phyloP scores from a whole-genome alignment of 169 alveolate genomes.

The Cryptosporidium xiaoi region DNA sequence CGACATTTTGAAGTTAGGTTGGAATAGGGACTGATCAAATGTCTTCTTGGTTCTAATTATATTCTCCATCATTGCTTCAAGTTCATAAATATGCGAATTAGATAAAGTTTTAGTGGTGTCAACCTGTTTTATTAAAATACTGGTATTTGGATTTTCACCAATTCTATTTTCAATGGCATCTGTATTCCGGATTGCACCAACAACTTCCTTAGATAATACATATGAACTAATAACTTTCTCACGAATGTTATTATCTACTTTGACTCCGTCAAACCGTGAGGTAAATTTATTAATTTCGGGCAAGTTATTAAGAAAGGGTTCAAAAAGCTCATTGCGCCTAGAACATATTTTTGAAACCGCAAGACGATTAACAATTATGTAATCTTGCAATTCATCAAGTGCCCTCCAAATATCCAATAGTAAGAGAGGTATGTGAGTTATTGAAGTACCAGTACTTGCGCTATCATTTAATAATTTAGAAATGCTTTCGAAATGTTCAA shows the following conservation, averaged over 20 bases:
- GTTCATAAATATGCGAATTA: slow-evolving; percentile 68
- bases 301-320: slow-evolving; percentile 74
- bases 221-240: slow-evolving; percentile 47
- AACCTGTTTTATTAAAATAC: slow-evolving; percentile 14
- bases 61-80: slow-evolving; percentile 78
- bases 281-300: slow-evolving; percentile 16
- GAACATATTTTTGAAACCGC: slow-evolving; percentile 85
- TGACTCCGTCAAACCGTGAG: slow-evolving; percentile 76
- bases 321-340: slow-evolving; percentile 85
- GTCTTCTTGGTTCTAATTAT: slow-evolving; percentile 50
- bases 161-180: neutral
- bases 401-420: slow-evolving; percentile 83
- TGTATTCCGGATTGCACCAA: neutral
- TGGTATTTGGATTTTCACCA: slow-evolving; percentile 2
- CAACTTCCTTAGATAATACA: slow-evolving; percentile 17
- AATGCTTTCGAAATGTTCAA: slow-evolving; percentile 76
- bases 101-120: neutral
- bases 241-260: slow-evolving; percentile 78
- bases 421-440: slow-evolving; percentile 80
- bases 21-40: slow-evolving; percentile 71
- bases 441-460: slow-evolving; percentile 75
- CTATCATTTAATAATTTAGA: slow-evolving; percentile 74
- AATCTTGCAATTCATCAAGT: slow-evolving; percentile 84
- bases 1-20: slow-evolving; percentile 75
- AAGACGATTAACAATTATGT: slow-evolving; percentile 81